Conservation (phyloP, 192 early-diverging fungal species). For the Glomus cerebriforme region DNA sequence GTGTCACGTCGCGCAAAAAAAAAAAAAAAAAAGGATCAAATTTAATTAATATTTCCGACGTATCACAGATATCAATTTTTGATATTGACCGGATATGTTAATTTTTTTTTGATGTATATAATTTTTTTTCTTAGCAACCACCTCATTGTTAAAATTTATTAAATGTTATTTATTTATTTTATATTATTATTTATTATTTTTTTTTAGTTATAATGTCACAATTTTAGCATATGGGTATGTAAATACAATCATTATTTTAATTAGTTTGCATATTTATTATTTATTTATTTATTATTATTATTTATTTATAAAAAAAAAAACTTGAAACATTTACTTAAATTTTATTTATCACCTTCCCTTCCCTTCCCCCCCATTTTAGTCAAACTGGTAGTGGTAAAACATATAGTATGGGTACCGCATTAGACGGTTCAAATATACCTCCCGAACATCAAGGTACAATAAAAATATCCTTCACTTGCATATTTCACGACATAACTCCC, state of each 20-base stretch:
- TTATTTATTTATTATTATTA: neutral
- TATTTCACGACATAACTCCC: too few relatives aligned
- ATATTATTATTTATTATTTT: neutral
- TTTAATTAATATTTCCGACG: neutral
- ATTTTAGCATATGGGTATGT: conserved; percentile 85
- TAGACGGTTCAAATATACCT: conserved; percentile 43
- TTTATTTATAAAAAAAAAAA: too few relatives aligned
- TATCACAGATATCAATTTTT: neutral
- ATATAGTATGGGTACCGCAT: conserved; percentile 89
- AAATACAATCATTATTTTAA: neutral
- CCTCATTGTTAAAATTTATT: neutral
- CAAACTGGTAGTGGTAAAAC: conserved; percentile 96
- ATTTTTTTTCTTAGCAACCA: neutral
- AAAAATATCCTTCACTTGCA: neutral
- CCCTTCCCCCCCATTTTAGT: conserved; percentile 22
- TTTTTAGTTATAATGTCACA: conserved; percentile 85
- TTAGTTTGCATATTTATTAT: neutral
- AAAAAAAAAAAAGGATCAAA: neutral
- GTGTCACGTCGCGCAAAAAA: neutral
- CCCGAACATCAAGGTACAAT: conserved; percentile 38
- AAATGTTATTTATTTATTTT: neutral
- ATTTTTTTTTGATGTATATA: neutral
- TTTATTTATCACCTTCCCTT: too few relatives aligned
- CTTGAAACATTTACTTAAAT: neutral
- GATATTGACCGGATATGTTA: neutral